Evolutionary conservation across 352 stramenopile species (phyloP), one percentile per base, ranked within the genome.

Genomic region (Achlya hypogyna): DNA sequence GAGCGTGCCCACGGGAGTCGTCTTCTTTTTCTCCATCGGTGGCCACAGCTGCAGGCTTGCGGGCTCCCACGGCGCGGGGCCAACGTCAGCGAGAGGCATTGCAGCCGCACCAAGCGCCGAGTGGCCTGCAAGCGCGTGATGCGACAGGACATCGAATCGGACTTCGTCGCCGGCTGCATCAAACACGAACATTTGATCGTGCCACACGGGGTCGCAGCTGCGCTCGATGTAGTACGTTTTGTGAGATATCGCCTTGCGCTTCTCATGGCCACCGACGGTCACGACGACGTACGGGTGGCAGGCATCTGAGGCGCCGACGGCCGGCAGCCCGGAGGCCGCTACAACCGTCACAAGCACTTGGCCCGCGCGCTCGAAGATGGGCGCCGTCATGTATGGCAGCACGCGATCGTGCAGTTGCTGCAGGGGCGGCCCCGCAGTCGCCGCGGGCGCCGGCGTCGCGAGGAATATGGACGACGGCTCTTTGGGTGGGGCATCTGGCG

Each of bases 181-280:
- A 38, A 67, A 67, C 16, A 67, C 22, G 35, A 67, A 67, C 18
- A 22, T 28, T 60, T 67, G 60, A 10, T 67, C 60, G 31, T 35
- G 42, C 60, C 60, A 67, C 18, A 31, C 34, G n/a, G 60, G 60
- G 22, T 67, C 51, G 10, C 22, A 22, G 18, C 28, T 59, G 10
- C 60, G 60, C 28, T 67, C 60, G 34, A 67, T 56, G 47, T 67
- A 67, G 35, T 67, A 67, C 25, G 60, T 58, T 12, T 58, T 56
- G 31, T 67, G 60, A 10, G 51, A 29, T 1, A 10, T n/a, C 25
- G 31, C 10, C n/a, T 58, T 23, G n/a, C 27, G n/a, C 31, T 65
- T 49, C 16, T 10, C 25, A 38, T 38, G 20, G 42, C 25, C 22
- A 20, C 27, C 14, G n/a, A 63, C 2, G 32, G 60, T 35, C 18